Evolutionary conservation across 2,329 filamentous ascomycete species (phyloP).

Genomic region (Talaromyces atroroseus): DNA sequence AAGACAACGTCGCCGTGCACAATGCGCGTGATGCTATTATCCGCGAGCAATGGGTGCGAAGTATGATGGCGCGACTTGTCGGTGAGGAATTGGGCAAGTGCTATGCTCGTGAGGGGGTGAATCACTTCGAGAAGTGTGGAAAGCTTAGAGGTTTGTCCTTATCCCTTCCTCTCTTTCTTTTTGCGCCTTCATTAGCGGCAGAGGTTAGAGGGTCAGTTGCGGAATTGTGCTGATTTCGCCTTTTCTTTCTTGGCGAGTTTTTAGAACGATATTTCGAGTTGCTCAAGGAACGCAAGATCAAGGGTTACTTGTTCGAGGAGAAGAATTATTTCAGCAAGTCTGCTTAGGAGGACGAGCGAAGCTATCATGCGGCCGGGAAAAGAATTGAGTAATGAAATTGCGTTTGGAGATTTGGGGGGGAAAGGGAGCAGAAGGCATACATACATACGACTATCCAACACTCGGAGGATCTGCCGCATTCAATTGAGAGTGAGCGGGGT

Average conservation of each 20-base stretch:
- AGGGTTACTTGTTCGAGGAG: constrained; percentile 59
- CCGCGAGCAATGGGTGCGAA: constrained; percentile 63
- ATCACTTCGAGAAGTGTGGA: constrained; percentile 64
- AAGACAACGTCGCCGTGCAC: constrained; percentile 58
- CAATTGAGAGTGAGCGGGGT: not conserved
- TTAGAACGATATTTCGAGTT: constrained; percentile 63
- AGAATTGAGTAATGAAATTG: not conserved
- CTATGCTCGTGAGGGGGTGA: constrained; percentile 60
- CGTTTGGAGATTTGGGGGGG: too few species aligned
- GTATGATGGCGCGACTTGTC: constrained; percentile 63
- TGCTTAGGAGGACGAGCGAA: not conserved
- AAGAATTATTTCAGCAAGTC: constrained; percentile 53
- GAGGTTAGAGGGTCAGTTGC: too few species aligned
- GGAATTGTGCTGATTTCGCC: too few species aligned
- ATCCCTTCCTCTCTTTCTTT: not conserved
- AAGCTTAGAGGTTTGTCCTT: constrained; percentile 55
- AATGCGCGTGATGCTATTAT: constrained; percentile 61
- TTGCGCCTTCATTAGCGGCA: too few species aligned
- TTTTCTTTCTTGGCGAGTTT: not conserved
- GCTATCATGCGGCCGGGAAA: not conserved
- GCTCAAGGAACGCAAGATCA: constrained; percentile 57
- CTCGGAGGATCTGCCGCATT: not conserved
- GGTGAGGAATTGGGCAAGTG: constrained; percentile 64
- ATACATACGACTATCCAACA: not conserved
- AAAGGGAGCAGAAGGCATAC: too few species aligned